phyloP scores from a whole-genome alignment of 2,329 filamentous ascomycete genomes.

The Didymella sp. region DNA sequence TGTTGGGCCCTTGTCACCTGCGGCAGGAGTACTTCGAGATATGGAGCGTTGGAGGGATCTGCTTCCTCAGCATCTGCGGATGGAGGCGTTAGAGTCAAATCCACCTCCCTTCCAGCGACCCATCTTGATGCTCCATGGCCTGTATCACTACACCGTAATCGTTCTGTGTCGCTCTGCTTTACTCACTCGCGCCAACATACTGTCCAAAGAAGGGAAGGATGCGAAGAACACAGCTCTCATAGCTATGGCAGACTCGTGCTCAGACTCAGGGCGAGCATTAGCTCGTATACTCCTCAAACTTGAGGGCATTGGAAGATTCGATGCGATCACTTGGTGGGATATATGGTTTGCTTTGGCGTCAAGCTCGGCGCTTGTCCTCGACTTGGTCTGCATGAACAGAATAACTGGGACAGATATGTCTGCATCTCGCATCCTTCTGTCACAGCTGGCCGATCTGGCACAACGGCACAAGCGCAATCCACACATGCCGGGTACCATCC shows the following conservation, averaged over 20 bases:
- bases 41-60: slow-evolving; percentile 50
- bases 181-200: slow-evolving; percentile 46
- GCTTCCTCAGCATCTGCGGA: slow-evolving; percentile 49
- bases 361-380: slow-evolving; percentile 49
- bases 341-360: slow-evolving; percentile 51
- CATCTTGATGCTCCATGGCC: slow-evolving; percentile 50
- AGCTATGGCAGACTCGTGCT: slow-evolving; percentile 49
- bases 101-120: slow-evolving; percentile 48
- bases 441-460: slow-evolving; percentile 46
- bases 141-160: slow-evolving; percentile 52
- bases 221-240: slow-evolving; percentile 37
- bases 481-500: slow-evolving; percentile 49
- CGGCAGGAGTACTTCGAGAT: slow-evolving; percentile 49
- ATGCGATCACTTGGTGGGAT: slow-evolving; percentile 53
- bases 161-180: slow-evolving; percentile 51
- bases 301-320: slow-evolving; percentile 48
- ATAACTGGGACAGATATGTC: slow-evolving; percentile 26
- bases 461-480: slow-evolving; percentile 43
- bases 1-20: slow-evolving; percentile 49
- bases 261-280: slow-evolving; percentile 47
- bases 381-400: slow-evolving; percentile 44
- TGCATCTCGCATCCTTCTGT: slow-evolving; percentile 43
- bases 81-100: slow-evolving; percentile 43
- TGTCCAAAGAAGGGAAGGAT: slow-evolving; percentile 38
- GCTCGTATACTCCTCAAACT: slow-evolving; percentile 47